These are phyloP conservation scores for Leptographium lundbergii DNA, from an alignment of 2,329 filamentous ascomycete species.

Conservation along the genomic window DNA sequence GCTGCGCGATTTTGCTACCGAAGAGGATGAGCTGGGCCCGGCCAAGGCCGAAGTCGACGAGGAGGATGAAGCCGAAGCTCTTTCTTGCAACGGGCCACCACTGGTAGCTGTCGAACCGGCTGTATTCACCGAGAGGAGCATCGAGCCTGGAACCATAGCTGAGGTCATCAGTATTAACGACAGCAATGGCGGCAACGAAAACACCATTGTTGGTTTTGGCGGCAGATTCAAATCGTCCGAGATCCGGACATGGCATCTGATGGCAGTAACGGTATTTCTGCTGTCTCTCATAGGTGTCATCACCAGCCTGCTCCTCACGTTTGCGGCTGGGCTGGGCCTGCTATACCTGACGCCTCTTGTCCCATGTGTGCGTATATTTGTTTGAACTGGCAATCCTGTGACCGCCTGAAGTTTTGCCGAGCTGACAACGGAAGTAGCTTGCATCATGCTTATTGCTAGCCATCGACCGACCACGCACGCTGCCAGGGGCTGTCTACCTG, in stretches of 20 bases:
- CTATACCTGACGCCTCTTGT: slow-evolving; percentile 18
- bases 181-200: slow-evolving; percentile 4
- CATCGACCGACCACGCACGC: slow-evolving; percentile 18
- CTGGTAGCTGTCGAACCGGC: not conserved
- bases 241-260: slow-evolving; percentile 12
- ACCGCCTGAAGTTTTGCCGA: not conserved
- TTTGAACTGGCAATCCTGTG: not conserved
- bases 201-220: slow-evolving; percentile 3
- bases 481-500: slow-evolving; percentile 16
- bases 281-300: slow-evolving; percentile 23
- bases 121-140: not conserved
- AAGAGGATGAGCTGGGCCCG: slow-evolving; percentile 11
- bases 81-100: not conserved
- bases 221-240: not conserved
- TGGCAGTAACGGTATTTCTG: slow-evolving; percentile 23
- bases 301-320: slow-evolving; percentile 10
- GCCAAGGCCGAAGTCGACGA: not conserved
- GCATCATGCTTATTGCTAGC: slow-evolving; percentile 14
- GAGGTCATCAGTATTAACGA: not conserved
- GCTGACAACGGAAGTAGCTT: not conserved
- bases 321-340: slow-evolving; percentile 14
- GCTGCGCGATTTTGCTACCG: slow-evolving; percentile 21
- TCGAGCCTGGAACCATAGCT: not conserved
- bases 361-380: slow-evolving; percentile 22
- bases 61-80: not conserved